Percentiles rank a stretch among this genome's conserved stretches.
Evolutionary conservation across 352 stramenopile species (phyloP).

Genomic region (Aphanomyces astaci): DNA sequence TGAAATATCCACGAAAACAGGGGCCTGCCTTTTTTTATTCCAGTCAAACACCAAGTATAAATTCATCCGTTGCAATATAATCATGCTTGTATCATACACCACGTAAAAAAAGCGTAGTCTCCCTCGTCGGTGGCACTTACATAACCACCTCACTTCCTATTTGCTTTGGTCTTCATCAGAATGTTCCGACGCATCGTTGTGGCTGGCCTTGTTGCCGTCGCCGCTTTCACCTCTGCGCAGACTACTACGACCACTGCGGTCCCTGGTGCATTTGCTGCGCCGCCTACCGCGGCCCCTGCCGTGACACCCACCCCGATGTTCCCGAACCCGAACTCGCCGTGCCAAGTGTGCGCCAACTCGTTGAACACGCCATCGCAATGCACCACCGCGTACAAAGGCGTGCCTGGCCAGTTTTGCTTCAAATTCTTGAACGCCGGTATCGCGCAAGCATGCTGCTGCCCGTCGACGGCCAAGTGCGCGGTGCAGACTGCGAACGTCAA

Average conservation of each 20-base stretch:
- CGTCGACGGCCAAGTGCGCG: neutral
- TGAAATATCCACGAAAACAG: too few relatives aligned
- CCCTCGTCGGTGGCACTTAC: too few relatives aligned
- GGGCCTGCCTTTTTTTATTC: too few relatives aligned
- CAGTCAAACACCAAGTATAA: too few relatives aligned
- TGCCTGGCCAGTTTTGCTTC: neutral
- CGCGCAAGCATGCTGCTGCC: neutral
- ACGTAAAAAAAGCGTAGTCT: too few relatives aligned
- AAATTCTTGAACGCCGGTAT: neutral
- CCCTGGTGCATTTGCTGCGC: too few relatives aligned
- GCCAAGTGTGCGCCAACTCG: neutral
- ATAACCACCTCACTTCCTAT: too few relatives aligned
- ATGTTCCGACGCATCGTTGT: neutral
- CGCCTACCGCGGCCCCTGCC: too few relatives aligned
- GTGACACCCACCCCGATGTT: neutral
- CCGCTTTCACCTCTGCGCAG: neutral
- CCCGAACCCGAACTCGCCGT: neutral
- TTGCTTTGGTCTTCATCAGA: too few relatives aligned
- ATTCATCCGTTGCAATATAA: too few relatives aligned
- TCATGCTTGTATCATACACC: too few relatives aligned
- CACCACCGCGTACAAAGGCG: neutral
- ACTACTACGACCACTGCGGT: too few relatives aligned
- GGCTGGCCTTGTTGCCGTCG: neutral
- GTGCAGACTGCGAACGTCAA: neutral
- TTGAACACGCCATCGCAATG: neutral